A percentile compares a stretch with the other conserved stretches of the same genome.
Conservation (phyloP, 2,329 filamentous ascomycete genomes). For the Ascochyta fabae region DNA sequence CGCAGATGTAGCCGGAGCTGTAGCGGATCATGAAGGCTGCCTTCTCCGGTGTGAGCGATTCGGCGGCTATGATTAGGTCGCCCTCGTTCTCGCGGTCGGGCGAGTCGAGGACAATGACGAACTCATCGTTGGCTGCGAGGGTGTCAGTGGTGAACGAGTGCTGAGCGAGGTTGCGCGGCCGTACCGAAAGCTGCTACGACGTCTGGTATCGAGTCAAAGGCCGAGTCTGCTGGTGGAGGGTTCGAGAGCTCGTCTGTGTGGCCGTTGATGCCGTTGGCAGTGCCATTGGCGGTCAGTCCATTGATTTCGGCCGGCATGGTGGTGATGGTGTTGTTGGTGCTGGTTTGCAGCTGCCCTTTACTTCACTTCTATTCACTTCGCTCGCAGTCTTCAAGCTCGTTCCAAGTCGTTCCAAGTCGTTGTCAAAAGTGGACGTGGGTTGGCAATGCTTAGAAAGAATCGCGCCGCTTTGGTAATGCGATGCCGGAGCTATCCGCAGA, state of each 20-base stretch:
- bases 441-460: slow-evolving; percentile 31
- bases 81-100: slow-evolving; percentile 95
- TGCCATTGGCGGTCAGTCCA: slow-evolving; percentile 25
- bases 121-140: slow-evolving; percentile 68
- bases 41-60: slow-evolving; percentile 82
- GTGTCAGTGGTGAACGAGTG: slow-evolving; percentile 1
- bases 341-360: not conserved
- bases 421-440: slow-evolving; percentile 6
- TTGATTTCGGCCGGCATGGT: slow-evolving; percentile 32
- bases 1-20: slow-evolving; percentile 88
- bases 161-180: not conserved
- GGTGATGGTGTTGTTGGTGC: not conserved
- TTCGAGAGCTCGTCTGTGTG: slow-evolving; percentile 24
- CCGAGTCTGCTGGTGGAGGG: slow-evolving; percentile 42
- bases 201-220: slow-evolving; percentile 57
- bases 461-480: slow-evolving; percentile 31
- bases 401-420: not conserved
- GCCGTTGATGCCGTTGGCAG: slow-evolving; percentile 24
- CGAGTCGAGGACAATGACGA: slow-evolving; percentile 94
- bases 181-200: slow-evolving; percentile 54
- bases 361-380: not conserved
- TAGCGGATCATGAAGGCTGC: slow-evolving; percentile 97
- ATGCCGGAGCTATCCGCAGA: slow-evolving; percentile 26
- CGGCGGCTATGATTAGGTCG: slow-evolving; percentile 93
- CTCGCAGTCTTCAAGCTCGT: not conserved